phyloP scores from a whole-genome alignment of 495 filamentous ascomycete species.

The Cercophora newfieldiana region DNA sequence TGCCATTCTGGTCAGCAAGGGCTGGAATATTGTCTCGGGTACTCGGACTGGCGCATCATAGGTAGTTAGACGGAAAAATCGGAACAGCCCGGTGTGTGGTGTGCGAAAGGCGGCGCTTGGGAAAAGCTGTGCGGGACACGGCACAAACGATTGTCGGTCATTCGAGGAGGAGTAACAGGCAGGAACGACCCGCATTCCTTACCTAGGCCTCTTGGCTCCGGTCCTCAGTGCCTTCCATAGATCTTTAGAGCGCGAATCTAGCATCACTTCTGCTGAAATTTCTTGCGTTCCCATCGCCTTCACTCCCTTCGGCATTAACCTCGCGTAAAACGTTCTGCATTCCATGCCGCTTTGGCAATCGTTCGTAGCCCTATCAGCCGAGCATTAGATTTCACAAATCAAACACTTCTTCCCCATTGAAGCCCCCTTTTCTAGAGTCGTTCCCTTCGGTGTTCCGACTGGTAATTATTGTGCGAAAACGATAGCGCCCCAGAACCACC shows the following conservation, averaged over 20 bases:
- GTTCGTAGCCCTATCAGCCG: too few relatives aligned
- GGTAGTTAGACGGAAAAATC: not conserved
- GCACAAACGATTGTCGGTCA: not conserved
- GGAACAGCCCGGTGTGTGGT: not conserved
- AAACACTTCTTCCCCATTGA: not conserved
- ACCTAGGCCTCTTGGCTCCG: too few relatives aligned
- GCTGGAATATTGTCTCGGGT: conserved; percentile 11
- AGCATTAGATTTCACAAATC: not conserved
- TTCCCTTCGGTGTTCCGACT: too few relatives aligned
- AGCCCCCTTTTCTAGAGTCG: not conserved
- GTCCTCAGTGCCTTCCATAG: too few relatives aligned
- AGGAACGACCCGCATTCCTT: too few relatives aligned
- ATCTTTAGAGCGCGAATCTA: too few relatives aligned
- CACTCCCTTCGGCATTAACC: too few relatives aligned
- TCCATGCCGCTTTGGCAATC: not conserved
- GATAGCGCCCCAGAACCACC: too few relatives aligned
- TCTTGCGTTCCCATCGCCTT: too few relatives aligned
- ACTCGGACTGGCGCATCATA: not conserved
- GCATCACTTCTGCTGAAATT: too few relatives aligned
- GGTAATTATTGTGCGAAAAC: too few relatives aligned
- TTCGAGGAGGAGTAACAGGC: not conserved
- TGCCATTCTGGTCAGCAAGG: conserved; percentile 14
- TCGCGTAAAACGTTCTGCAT: too few relatives aligned
- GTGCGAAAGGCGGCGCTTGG: not conserved
- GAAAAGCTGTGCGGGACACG: not conserved